Evolutionary conservation across 2,329 filamentous ascomycete genomes (phyloP).

Genomic region (Colletotrichum graminicola): DNA sequence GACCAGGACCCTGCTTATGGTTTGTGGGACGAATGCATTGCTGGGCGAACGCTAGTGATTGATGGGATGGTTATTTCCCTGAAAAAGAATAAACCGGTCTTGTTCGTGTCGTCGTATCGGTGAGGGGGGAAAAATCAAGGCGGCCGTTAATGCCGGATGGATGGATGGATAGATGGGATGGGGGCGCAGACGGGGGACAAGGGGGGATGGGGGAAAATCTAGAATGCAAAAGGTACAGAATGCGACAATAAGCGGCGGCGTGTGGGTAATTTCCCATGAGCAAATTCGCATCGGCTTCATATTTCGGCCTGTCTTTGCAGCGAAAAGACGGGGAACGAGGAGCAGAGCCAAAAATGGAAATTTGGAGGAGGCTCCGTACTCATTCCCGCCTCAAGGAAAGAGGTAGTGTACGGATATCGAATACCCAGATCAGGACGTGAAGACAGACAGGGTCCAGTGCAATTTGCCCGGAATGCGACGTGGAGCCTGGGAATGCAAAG

Average conservation of each 20-base stretch:
- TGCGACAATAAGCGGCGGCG: background rate
- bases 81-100: background rate
- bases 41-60: background rate
- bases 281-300: conserved; percentile 8
- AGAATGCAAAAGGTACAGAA: conserved; percentile 14
- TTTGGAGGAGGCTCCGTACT: background rate
- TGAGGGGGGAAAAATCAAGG: conserved; percentile 8
- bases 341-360: conserved; percentile 7
- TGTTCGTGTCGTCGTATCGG: conserved; percentile 16
- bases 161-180: background rate
- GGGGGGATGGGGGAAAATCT: background rate
- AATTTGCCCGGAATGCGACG: conserved; percentile 9
- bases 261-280: conserved; percentile 14
- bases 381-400: too few species aligned
- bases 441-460: background rate
- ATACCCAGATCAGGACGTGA: background rate
- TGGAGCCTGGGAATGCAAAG: background rate
- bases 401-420: too few species aligned
- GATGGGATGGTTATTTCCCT: background rate
- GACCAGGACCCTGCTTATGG: conserved; percentile 8
- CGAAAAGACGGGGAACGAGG: background rate
- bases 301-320: background rate
- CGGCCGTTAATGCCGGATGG: conserved; percentile 11
- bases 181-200: background rate
- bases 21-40: conserved; percentile 3